phyloP scores from a whole-genome alignment of 805 yeast species.

The Saturnispora sanitii region DNA sequence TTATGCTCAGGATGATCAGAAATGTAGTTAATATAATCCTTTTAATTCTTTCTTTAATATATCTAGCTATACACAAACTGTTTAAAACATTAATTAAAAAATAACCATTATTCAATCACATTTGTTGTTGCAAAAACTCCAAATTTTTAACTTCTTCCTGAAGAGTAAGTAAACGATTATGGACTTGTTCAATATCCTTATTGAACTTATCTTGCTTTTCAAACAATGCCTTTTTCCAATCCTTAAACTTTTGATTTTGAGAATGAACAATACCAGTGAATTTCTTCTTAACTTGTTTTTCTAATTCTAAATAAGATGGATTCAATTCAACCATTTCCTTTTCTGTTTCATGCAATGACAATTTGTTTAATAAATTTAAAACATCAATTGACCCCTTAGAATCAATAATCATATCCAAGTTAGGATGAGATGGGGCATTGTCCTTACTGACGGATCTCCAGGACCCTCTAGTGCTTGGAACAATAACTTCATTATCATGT shows the following conservation, averaged over 20 bases:
- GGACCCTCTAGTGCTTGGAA: conserved; percentile 21
- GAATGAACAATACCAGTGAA: conserved; percentile 33
- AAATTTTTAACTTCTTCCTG: conserved; percentile 24
- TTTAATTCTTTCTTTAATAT: background rate
- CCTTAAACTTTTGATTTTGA: conserved; percentile 50
- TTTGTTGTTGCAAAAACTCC: background rate
- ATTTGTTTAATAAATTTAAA: conserved; percentile 30
- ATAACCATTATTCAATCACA: background rate
- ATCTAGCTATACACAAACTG: background rate
- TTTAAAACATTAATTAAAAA: background rate
- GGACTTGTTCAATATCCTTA: conserved; percentile 38
- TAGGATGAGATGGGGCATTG: conserved; percentile 17
- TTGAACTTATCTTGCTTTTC: conserved; percentile 48
- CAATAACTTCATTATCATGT: conserved; percentile 15
- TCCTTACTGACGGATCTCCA: conserved; percentile 16
- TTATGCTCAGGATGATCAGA: background rate
- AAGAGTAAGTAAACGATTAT: conserved; percentile 28
- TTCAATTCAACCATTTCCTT: conserved; percentile 31
- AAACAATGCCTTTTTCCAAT: conserved; percentile 49
- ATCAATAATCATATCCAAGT: conserved; percentile 23
- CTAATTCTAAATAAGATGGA: conserved; percentile 38
- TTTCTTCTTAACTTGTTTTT: conserved; percentile 33
- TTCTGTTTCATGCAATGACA: conserved; percentile 31
- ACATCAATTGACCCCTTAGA: conserved; percentile 25
- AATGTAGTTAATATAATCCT: background rate